Evolutionary conservation across 805 yeast species (phyloP).

Genomic region (Yarrowia deformans): DNA sequence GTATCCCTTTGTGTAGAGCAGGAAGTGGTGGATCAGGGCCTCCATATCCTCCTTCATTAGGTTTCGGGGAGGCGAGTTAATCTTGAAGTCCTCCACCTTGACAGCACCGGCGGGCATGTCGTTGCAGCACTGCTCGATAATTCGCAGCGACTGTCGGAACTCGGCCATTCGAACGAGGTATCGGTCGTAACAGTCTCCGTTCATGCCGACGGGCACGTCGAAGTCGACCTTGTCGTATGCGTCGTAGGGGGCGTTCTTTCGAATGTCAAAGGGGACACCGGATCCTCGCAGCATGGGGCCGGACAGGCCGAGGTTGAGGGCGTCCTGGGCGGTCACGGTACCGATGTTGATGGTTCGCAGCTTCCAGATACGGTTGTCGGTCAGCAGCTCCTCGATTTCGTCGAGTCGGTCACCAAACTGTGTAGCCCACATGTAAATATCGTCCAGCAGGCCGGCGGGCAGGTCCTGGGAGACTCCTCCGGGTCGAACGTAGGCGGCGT

Average conservation of each 20-base stretch:
- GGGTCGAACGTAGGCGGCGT: slow-evolving; percentile 87
- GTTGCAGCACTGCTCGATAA: slow-evolving; percentile 87
- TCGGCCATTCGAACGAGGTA: slow-evolving; percentile 89
- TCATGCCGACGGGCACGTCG: slow-evolving; percentile 83
- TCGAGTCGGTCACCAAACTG: slow-evolving; percentile 93
- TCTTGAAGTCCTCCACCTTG: slow-evolving; percentile 88
- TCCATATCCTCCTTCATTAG: slow-evolving; percentile 93
- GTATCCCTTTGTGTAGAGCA: slow-evolving; percentile 86
- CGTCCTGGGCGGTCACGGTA: slow-evolving; percentile 83
- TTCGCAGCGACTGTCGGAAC: slow-evolving; percentile 88
- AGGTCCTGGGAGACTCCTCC: slow-evolving; percentile 92
- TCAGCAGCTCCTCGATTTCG: slow-evolving; percentile 86
- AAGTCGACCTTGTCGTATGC: slow-evolving; percentile 87
- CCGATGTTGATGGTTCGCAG: slow-evolving; percentile 85
- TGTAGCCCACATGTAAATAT: slow-evolving; percentile 95
- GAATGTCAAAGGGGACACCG: slow-evolving; percentile 84
- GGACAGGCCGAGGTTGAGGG: slow-evolving; percentile 76
- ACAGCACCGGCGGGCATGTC: slow-evolving; percentile 93
- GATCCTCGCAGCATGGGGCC: slow-evolving; percentile 94
- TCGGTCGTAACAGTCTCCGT: slow-evolving; percentile 92
- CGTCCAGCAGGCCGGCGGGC: slow-evolving; percentile 86
- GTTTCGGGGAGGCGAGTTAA: slow-evolving; percentile 80
- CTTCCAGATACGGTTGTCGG: slow-evolving; percentile 93
- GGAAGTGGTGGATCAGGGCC: slow-evolving; percentile 87
- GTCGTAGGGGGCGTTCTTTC: slow-evolving; percentile 88